These are phyloP conservation scores for Cajanus cajan DNA, from an alignment of 306 rosid species.

Conservation along the genomic window DNA sequence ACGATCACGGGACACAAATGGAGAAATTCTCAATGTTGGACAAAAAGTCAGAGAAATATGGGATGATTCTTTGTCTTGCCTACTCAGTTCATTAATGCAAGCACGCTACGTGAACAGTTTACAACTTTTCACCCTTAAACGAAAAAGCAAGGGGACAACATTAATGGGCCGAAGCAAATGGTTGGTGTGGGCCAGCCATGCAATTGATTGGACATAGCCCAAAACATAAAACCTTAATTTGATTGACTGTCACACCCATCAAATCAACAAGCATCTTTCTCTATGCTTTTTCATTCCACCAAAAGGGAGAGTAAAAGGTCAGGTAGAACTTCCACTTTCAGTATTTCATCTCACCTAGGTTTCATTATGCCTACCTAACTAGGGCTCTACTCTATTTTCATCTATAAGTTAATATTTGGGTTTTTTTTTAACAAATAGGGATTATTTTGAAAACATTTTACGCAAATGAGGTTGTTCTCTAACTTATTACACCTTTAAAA, in stretches of 20 bases:
- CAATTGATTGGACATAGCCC: conserved; percentile 45
- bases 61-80: conserved; percentile 38
- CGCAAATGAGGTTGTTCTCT: too few species aligned
- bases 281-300: conserved; percentile 30
- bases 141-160: not conserved
- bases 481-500: too few species aligned
- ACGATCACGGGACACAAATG: conserved; percentile 37
- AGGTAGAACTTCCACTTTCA: conserved; percentile 31
- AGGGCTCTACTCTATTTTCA: too few species aligned
- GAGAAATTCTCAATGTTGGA: conserved; percentile 43
- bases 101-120: conserved; percentile 29
- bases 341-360: not conserved
- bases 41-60: conserved; percentile 39
- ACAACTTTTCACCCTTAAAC: not conserved
- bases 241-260: conserved; percentile 41
- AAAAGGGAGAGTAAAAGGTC: conserved; percentile 40
- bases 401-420: too few species aligned
- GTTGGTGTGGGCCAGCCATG: conserved; percentile 31
- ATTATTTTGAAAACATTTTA: too few species aligned
- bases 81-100: conserved; percentile 21
- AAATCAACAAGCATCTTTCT: conserved; percentile 36
- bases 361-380: too few species aligned
- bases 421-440: too few species aligned
- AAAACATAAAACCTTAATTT: conserved; percentile 32
- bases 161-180: conserved; percentile 30